Conservation (phyloP, 2,329 filamentous ascomycete genomes). For the Phyllosticta paracitricarpa region DNA sequence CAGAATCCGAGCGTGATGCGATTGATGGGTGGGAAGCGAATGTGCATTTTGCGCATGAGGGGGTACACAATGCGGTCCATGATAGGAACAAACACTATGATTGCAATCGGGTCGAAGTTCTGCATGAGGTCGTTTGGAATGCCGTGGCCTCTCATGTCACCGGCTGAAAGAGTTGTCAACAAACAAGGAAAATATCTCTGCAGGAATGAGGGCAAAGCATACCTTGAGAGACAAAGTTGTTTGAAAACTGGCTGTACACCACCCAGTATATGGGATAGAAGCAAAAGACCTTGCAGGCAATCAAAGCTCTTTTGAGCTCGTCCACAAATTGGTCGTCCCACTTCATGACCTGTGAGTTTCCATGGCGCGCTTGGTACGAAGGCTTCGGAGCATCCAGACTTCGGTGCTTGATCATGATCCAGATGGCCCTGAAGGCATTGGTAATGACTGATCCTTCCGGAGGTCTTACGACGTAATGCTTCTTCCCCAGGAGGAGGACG, state of each 20-base stretch:
- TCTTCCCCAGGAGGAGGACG: slow-evolving; percentile 33
- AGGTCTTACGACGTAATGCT: slow-evolving; percentile 29
- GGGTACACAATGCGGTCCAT: slow-evolving; percentile 35
- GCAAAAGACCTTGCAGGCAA: slow-evolving; percentile 59
- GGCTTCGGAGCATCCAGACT: slow-evolving; percentile 57
- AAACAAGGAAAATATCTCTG: neutral
- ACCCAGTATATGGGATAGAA: slow-evolving; percentile 41
- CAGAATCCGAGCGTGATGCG: slow-evolving; percentile 44
- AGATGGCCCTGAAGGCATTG: slow-evolving; percentile 42
- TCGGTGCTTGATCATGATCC: slow-evolving; percentile 43
- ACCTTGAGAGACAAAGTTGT: slow-evolving; percentile 36
- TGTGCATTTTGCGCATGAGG: slow-evolving; percentile 29
- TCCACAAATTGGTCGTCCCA: slow-evolving; percentile 67
- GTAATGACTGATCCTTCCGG: slow-evolving; percentile 30
- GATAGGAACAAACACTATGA: slow-evolving; percentile 38
- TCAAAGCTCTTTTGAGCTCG: slow-evolving; percentile 56
- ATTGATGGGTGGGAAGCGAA: slow-evolving; percentile 42
- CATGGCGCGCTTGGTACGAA: slow-evolving; percentile 48
- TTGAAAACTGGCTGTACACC: slow-evolving; percentile 31
- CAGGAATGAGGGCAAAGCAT: neutral
- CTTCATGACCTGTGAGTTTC: slow-evolving; percentile 34
- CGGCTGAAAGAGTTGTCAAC: slow-evolving; percentile 16
- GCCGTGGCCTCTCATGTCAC: slow-evolving; percentile 34
- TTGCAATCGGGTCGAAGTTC: slow-evolving; percentile 37
- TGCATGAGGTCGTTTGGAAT: slow-evolving; percentile 41